Evolutionary conservation across 768 basidiomycete species (phyloP).

Genomic region (Coprinopsis cinerea): DNA sequence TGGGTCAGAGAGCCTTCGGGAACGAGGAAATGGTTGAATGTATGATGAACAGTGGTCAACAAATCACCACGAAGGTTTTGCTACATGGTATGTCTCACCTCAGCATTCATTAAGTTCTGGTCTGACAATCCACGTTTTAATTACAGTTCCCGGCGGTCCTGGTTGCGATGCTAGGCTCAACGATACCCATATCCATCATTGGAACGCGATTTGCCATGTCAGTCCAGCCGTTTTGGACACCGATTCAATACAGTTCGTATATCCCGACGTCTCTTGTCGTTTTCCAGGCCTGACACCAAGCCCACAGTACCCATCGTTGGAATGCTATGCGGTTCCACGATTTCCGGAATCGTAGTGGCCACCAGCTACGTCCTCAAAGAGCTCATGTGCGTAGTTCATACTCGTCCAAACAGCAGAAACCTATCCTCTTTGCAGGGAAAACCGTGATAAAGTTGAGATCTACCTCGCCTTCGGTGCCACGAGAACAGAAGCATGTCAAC

Average conservation of each 20-base stretch:
- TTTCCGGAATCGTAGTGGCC: constrained; percentile 69
- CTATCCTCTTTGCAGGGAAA: constrained; percentile 45
- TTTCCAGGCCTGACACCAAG: neutral
- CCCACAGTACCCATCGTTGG: constrained; percentile 71
- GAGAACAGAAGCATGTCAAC: constrained; percentile 76
- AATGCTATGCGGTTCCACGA: constrained; percentile 80
- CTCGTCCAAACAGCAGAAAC: neutral
- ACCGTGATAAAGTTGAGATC: constrained; percentile 78
- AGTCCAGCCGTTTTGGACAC: constrained; percentile 75
- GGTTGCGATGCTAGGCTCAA: constrained; percentile 64
- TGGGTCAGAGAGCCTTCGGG: constrained; percentile 24
- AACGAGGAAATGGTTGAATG: neutral
- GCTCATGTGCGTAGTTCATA: constrained; percentile 46
- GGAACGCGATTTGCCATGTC: constrained; percentile 75
- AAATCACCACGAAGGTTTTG: constrained; percentile 68
- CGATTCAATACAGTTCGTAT: constrained; percentile 71
- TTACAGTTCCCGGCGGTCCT: constrained; percentile 61
- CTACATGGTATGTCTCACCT: constrained; percentile 54
- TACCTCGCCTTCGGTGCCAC: constrained; percentile 85
- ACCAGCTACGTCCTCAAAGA: constrained; percentile 70
- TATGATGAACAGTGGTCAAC: constrained; percentile 65
- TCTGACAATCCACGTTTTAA: neutral
- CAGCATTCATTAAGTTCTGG: neutral
- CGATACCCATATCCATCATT: constrained; percentile 73
- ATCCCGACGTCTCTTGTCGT: neutral